A percentile compares a stretch with the other conserved stretches of the same genome.
Conservation (phyloP, 257 asterid genomes). For the Orobanche coerulescens region DNA sequence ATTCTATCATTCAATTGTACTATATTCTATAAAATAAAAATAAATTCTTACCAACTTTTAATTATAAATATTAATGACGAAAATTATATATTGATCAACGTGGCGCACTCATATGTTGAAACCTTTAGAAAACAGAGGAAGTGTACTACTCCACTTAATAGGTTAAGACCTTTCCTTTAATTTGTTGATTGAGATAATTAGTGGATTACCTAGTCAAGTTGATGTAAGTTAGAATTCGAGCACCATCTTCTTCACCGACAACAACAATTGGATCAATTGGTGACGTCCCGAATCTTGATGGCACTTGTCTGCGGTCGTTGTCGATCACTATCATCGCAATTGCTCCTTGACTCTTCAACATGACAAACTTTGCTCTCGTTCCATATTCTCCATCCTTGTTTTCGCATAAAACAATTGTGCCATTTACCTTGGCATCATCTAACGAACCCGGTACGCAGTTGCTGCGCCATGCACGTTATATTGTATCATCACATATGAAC, state of each 20-base stretch:
- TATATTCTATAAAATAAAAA: no score
- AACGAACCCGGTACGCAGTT: slow-evolving; percentile 48
- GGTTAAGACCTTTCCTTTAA: no score
- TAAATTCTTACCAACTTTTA: no score
- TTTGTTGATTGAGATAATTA: neutral
- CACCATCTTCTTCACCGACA: slow-evolving; percentile 39
- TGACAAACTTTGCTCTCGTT: slow-evolving; percentile 16
- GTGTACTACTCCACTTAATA: no score
- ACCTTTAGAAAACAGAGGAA: no score
- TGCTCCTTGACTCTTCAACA: slow-evolving; percentile 33
- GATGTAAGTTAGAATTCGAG: slow-evolving; percentile 43
- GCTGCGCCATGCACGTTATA: slow-evolving; percentile 31
- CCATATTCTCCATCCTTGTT: slow-evolving; percentile 4
- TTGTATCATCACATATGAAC: neutral
- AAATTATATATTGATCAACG: neutral
- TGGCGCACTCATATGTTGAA: no score
- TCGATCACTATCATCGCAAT: slow-evolving; percentile 45
- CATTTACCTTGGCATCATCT: slow-evolving; percentile 40
- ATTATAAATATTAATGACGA: no score
- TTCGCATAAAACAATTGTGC: slow-evolving; percentile 55
- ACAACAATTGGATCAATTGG: slow-evolving; percentile 30
- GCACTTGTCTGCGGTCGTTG: slow-evolving; percentile 22
- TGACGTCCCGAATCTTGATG: slow-evolving; percentile 28
- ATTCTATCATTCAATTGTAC: no score
- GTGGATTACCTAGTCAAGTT: slow-evolving; percentile 44